Conservation (phyloP, 1,139 yeast genomes). For the Debaryomycetaceae sp. region DNA sequence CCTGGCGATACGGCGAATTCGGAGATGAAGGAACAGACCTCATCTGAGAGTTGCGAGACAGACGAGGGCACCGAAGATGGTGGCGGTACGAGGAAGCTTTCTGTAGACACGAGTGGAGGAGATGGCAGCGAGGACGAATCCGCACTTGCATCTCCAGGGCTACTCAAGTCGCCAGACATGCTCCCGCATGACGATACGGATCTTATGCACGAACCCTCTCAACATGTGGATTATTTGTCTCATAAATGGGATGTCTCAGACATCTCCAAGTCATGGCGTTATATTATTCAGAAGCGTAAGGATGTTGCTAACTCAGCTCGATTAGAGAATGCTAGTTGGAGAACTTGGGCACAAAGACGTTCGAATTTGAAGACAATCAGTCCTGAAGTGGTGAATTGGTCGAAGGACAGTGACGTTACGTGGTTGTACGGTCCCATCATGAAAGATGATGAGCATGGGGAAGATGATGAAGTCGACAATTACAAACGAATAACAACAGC, state of each 20-base stretch:
- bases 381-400: conserved; percentile 76
- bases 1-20: conserved; percentile 10
- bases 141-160: conserved; percentile 10
- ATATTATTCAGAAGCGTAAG: conserved; percentile 76
- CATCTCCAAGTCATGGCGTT: conserved; percentile 92
- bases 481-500: conserved; percentile 28
- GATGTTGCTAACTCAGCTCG: conserved; percentile 67
- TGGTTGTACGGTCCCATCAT: conserved; percentile 82
- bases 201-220: conserved; percentile 72
- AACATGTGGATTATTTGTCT: conserved; percentile 90
- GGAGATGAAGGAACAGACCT: conserved; percentile 3
- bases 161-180: conserved; percentile 32
- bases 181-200: conserved; percentile 83
- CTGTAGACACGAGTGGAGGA: conserved; percentile 1
- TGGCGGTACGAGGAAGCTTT: neutral
- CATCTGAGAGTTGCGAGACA: conserved; percentile 3
- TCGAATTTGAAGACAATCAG: conserved; percentile 62
- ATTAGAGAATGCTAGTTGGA: conserved; percentile 78
- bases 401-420: conserved; percentile 75
- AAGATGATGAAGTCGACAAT: conserved; percentile 22
- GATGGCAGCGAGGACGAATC: conserved; percentile 2
- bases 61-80: neutral
- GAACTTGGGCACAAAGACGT: conserved; percentile 83
- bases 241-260: conserved; percentile 96
- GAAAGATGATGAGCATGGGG: conserved; percentile 36